Conservation (phyloP, 192 early-diverging fungal genomes). For the Entomortierella parvispora region DNA sequence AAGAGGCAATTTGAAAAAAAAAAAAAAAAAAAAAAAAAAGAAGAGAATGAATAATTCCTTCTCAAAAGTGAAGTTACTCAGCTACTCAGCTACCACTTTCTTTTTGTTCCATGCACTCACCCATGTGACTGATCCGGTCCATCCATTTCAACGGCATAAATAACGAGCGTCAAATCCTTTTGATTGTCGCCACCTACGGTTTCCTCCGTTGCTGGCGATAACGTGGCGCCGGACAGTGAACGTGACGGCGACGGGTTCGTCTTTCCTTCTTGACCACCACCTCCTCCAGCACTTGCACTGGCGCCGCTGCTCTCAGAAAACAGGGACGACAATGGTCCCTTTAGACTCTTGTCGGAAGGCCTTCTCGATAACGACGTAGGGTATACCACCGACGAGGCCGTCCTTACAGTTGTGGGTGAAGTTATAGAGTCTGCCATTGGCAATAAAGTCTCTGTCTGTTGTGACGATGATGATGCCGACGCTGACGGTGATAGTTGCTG, state of each 20-base stretch:
- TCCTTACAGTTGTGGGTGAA: too few relatives aligned
- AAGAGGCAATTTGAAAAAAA: not conserved
- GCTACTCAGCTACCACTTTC: not conserved
- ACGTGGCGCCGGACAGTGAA: constrained; percentile 6
- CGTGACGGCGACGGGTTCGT: constrained; percentile 13
- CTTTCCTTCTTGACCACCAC: too few relatives aligned
- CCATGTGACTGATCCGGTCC: constrained; percentile 18
- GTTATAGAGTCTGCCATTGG: too few relatives aligned
- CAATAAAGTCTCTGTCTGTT: too few relatives aligned
- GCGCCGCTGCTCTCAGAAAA: too few relatives aligned
- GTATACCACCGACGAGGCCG: too few relatives aligned
- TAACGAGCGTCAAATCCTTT: constrained; percentile 40
- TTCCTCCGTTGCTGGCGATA: constrained; percentile 2
- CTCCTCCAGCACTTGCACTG: too few relatives aligned
- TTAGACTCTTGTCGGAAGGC: too few relatives aligned
- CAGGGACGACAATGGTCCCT: not conserved
- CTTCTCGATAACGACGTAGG: too few relatives aligned
- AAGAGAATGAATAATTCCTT: not conserved
- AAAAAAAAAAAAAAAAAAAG: not conserved
- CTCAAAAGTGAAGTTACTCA: not conserved
- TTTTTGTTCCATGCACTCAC: too few relatives aligned
- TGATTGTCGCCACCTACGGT: not conserved
- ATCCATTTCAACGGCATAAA: constrained; percentile 33
- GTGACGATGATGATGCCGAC: constrained; percentile 1
- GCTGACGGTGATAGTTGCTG: not conserved